phyloP scores from a whole-genome alignment of 139 green algal species.

The Marvania coccoides region DNA sequence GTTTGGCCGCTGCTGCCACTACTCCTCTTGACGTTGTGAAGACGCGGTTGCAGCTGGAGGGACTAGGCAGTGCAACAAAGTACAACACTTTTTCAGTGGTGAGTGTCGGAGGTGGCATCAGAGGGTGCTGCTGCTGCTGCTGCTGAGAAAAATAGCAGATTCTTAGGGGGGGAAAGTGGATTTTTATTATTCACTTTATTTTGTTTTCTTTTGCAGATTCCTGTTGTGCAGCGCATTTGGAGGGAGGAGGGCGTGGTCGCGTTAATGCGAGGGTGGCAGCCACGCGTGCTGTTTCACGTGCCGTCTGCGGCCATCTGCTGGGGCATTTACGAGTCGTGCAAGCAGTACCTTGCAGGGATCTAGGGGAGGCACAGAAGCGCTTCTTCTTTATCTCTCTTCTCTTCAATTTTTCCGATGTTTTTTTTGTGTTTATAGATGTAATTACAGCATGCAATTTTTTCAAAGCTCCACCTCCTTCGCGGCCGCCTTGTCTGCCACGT shows the following conservation, averaged over 20 bases:
- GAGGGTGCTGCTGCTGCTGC: not conserved
- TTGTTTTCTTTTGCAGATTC: slow-evolving; percentile 34
- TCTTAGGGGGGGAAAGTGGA: no score
- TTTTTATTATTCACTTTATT: not conserved
- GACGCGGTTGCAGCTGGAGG: slow-evolving; percentile 82
- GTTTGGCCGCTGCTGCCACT: slow-evolving; percentile 62
- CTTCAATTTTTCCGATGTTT: not conserved
- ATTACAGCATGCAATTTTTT: no score
- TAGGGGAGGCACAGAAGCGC: not conserved
- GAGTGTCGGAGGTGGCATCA: slow-evolving; percentile 1
- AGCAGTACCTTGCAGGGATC: slow-evolving; percentile 49
- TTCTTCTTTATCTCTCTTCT: not conserved
- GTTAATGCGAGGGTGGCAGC: slow-evolving; percentile 70
- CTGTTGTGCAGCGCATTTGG: slow-evolving; percentile 59
- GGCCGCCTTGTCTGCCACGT: not conserved
- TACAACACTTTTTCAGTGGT: slow-evolving; percentile 55
- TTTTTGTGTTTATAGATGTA: not conserved
- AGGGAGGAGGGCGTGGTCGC: slow-evolving; percentile 68
- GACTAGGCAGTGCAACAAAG: slow-evolving; percentile 39
- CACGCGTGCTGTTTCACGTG: slow-evolving; percentile 89
- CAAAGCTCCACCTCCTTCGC: not conserved
- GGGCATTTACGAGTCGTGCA: slow-evolving; percentile 91
- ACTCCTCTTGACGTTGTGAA: slow-evolving; percentile 91
- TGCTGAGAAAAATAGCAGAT: not conserved
- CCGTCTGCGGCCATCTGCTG: slow-evolving; percentile 88